These are phyloP conservation scores for Abortiporus biennis DNA, from an alignment of 1,284 basidiomycete genomes.

Conservation along the genomic window DNA sequence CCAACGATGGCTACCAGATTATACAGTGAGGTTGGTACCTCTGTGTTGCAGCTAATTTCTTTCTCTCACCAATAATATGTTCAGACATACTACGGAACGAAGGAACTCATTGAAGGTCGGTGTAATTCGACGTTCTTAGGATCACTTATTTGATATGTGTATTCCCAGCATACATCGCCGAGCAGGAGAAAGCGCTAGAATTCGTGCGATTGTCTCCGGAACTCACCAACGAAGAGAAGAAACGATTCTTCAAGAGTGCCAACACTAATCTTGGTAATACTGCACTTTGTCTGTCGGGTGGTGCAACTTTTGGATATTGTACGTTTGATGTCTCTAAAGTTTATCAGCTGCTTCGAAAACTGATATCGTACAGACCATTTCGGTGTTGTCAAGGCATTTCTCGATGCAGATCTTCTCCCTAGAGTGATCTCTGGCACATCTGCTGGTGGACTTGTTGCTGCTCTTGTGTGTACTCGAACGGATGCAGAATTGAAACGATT, in stretches of 20 bases:
- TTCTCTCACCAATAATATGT: constrained; percentile 9
- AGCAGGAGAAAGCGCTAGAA: constrained; percentile 69
- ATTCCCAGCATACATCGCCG: constrained; percentile 67
- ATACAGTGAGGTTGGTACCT: constrained; percentile 73
- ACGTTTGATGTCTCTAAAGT: constrained; percentile 21
- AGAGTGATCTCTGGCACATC: constrained; percentile 90
- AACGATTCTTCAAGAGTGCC: constrained; percentile 84
- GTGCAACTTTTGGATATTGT: constrained; percentile 94
- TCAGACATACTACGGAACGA: constrained; percentile 87
- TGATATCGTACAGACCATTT: constrained; percentile 58
- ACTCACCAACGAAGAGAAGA: constrained; percentile 84
- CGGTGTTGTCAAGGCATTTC: constrained; percentile 88
- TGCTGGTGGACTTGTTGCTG: constrained; percentile 89
- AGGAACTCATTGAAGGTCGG: constrained; percentile 78
- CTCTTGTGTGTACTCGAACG: constrained; percentile 82
- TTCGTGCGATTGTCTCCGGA: constrained; percentile 72
- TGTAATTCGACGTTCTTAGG: constrained; percentile 2
- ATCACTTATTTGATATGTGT: constrained; percentile 1
- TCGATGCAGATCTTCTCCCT: constrained; percentile 85
- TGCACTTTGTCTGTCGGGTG: constrained; percentile 91
- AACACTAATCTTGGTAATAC: constrained; percentile 88
- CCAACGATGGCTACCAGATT: constrained; percentile 39
- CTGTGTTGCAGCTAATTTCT: constrained; percentile 8
- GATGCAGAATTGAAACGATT: constrained; percentile 82
- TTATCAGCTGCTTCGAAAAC: neutral